phyloP scores from a whole-genome alignment of 371 early-diverging fungal genomes.

The Thermomucor indicae-seudaticae region DNA sequence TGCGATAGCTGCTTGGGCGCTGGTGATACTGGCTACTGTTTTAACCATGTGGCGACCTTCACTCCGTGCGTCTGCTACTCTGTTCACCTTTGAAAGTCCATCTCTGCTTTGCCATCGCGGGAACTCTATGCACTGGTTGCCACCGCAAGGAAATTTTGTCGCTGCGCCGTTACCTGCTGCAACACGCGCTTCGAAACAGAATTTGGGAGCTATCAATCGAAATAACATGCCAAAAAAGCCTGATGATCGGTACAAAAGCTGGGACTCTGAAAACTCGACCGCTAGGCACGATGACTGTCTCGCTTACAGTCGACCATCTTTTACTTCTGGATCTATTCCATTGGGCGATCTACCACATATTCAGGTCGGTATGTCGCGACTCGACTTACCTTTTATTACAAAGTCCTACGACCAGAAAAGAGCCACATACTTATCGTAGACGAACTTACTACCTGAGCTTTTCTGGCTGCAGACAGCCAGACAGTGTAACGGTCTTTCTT shows the following conservation, averaged over 20 bases:
- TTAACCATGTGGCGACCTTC: too few relatives aligned
- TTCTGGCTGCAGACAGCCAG: too few relatives aligned
- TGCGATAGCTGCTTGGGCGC: slow-evolving; percentile 8
- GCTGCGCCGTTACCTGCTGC: too few relatives aligned
- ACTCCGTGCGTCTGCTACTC: slow-evolving; percentile 1
- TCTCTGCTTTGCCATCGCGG: background rate
- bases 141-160: too few relatives aligned
- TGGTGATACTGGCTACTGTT: slow-evolving; percentile 8
- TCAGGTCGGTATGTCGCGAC: slow-evolving; percentile 16
- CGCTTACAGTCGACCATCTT: too few relatives aligned
- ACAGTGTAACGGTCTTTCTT: background rate
- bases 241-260: background rate
- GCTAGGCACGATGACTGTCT: too few relatives aligned
- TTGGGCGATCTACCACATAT: slow-evolving; percentile 15
- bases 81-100: slow-evolving; percentile 9
- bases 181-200: too few relatives aligned
- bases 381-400: slow-evolving; percentile 9
- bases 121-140: too few relatives aligned
- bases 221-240: slow-evolving; percentile 2
- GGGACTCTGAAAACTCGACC: slow-evolving; percentile 1
- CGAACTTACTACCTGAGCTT: too few relatives aligned
- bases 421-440: too few relatives aligned
- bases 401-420: slow-evolving; percentile 2
- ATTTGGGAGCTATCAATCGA: slow-evolving; percentile 3
- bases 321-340: slow-evolving; percentile 5